Conservation (phyloP, 257 asterid genomes). For the Knoxia roxburghii region DNA sequence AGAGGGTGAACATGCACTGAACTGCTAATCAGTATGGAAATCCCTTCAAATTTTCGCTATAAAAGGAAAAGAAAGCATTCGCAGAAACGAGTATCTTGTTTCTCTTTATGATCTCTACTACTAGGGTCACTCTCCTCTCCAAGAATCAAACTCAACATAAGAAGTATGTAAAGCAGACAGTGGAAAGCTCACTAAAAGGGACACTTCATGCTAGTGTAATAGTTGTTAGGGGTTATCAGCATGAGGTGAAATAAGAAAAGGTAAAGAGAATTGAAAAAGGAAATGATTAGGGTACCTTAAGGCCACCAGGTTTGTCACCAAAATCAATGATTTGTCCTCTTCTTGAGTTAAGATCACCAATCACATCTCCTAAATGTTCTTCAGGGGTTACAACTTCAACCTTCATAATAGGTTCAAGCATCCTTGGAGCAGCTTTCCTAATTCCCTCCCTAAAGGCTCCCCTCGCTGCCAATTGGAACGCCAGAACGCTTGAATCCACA, state of each 20-base stretch:
- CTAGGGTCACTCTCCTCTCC: too few relatives aligned
- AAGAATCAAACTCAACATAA: background rate
- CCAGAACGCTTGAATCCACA: constrained; percentile 95
- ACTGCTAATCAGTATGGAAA: background rate
- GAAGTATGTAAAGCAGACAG: background rate
- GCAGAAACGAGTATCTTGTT: background rate
- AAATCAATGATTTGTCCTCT: constrained; percentile 90
- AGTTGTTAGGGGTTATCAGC: background rate
- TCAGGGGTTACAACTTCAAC: constrained; percentile 96
- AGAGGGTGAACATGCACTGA: background rate
- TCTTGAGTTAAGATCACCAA: constrained; percentile 94
- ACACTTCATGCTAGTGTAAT: background rate
- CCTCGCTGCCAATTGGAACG: constrained; percentile 93
- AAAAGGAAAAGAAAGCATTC: background rate
- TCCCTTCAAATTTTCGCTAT: background rate
- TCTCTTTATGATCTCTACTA: background rate
- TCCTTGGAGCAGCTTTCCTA: constrained; percentile 84
- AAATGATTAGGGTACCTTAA: constrained; percentile 51
- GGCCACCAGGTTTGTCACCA: constrained; percentile 99
- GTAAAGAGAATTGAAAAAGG: background rate
- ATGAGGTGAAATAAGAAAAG: background rate
- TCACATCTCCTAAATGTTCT: constrained; percentile 94
- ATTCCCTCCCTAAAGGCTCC: constrained; percentile 96
- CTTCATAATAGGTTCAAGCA: constrained; percentile 92
- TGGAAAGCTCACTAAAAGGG: background rate